Evolutionary conservation across 1,139 yeast species (phyloP), one percentile per base, ranked within the genome.

Genomic region (Blastobotrys persicus): DNA sequence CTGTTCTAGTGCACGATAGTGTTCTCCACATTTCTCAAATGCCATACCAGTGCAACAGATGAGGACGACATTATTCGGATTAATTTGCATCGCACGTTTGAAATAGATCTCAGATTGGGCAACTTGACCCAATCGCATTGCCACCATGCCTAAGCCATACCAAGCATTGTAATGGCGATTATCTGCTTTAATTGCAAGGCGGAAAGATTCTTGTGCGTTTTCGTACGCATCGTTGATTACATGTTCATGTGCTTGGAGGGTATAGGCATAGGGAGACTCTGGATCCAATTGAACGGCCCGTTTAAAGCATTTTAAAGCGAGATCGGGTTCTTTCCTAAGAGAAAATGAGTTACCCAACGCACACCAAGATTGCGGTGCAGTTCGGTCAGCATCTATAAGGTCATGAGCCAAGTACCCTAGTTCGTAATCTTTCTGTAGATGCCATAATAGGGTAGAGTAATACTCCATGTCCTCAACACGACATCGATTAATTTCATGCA

Each of bases 1-100:
- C 65, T 88, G 94, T 50, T 81, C 77, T 47, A 92, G 70, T 0
- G 98, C 98, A 50, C 84, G 78, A 14, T 80, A 81, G 55, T 76
- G 76, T 59, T 81, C 79, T 17, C 84, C 84, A 45, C 83, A 64
- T 61, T 86, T 86, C 63, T 92, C 98, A 47, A 88, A 72, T 19
- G 91, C 95, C 85, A 91, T 88, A 11, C 98, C 99, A 51, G 91
- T 83, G 66, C 98, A 92, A 66, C 97, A 91, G 4, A 89, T 81
- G 59, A 94, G 74, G 38, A 94, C 91, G 4, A 88, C 87, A 66
- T 94, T 94, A 41, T 85, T 84, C 0, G 98, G 97, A 62, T 92
- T 92, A 48, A 92, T 88, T 38, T 85, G 79, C 16, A 88, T 80
- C 0, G 98, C 98, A 60, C 85, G 86, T 46, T 88, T 74, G 71